Percentiles rank a stretch among this genome's conserved stretches.
Conservation (phyloP, 208 protist genomes). For the Wallacemonas collosoma region DNA sequence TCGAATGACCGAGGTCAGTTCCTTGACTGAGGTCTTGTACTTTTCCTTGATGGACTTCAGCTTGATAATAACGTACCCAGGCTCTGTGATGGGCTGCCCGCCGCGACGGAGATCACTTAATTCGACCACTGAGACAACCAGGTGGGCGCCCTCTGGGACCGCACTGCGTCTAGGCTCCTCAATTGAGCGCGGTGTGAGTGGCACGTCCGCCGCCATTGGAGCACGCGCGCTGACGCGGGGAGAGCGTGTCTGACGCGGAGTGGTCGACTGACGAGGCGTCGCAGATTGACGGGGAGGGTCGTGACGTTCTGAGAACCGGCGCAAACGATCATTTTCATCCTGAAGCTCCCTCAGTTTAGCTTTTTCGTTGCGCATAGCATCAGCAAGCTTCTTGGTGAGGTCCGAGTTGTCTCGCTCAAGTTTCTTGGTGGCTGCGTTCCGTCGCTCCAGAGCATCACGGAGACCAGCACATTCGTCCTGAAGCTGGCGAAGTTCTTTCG, state of each 20-base stretch:
- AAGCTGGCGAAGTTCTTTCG: slow-evolving; percentile 32
- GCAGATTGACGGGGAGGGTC: slow-evolving; percentile 18
- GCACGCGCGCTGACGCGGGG: slow-evolving; percentile 31
- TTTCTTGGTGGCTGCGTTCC: slow-evolving; percentile 32
- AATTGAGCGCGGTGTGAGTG: slow-evolving; percentile 54
- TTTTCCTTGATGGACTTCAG: slow-evolving; percentile 92
- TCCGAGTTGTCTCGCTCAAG: slow-evolving; percentile 37
- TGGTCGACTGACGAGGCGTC: slow-evolving; percentile 25
- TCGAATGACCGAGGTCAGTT: slow-evolving; percentile 64
- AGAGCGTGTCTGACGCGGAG: slow-evolving; percentile 21
- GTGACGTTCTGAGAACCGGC: slow-evolving; percentile 5
- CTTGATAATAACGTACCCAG: slow-evolving; percentile 82
- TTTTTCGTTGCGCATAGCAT: slow-evolving; percentile 26
- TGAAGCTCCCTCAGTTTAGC: slow-evolving; percentile 27
- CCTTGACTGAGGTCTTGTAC: slow-evolving; percentile 86
- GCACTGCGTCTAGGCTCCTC: slow-evolving; percentile 63
- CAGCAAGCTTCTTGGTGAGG: slow-evolving; percentile 29
- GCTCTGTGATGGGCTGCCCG: slow-evolving; percentile 64
- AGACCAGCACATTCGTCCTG: slow-evolving; percentile 35
- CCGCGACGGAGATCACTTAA: slow-evolving; percentile 66
- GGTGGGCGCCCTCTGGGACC: slow-evolving; percentile 77
- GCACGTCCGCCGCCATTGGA: slow-evolving; percentile 19
- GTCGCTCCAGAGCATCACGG: slow-evolving; percentile 20
- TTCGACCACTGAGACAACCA: slow-evolving; percentile 80
- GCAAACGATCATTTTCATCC: slow-evolving; percentile 48